Conservation (phyloP, 73 alveolate species). For the Blepharisma stoltei region DNA sequence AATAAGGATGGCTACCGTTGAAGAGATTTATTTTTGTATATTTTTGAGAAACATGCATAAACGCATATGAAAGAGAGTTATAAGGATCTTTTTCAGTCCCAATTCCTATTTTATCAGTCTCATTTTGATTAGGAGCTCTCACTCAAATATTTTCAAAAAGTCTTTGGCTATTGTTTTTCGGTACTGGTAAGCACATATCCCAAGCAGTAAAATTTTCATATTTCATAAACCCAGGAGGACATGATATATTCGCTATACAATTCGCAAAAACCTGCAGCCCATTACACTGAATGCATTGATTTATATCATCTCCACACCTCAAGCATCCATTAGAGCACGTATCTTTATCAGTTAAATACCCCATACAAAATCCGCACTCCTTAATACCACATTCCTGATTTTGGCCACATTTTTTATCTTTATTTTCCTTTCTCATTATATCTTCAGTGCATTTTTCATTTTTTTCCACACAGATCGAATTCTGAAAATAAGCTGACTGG, state of each 20-base stretch:
- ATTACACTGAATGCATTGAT: background rate
- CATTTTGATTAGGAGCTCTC: background rate
- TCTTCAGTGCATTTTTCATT: background rate
- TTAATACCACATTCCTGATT: background rate
- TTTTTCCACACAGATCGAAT: background rate
- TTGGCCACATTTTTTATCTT: background rate
- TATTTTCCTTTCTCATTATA: background rate
- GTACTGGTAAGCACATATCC: background rate
- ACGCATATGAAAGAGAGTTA: background rate
- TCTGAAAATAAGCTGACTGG: background rate
- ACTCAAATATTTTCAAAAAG: background rate
- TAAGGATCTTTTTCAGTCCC: background rate
- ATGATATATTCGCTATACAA: background rate
- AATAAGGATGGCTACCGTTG: background rate
- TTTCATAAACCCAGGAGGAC: background rate
- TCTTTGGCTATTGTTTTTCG: background rate
- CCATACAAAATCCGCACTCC: background rate
- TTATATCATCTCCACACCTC: background rate
- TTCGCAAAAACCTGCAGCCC: background rate
- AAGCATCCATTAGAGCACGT: background rate
- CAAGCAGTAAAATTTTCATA: background rate
- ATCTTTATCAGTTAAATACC: background rate
- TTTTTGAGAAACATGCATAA: background rate
- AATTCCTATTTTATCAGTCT: background rate
- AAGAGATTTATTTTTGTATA: background rate